Conservation (phyloP, 352 stramenopile species). For the Pythium apleroticum region DNA sequence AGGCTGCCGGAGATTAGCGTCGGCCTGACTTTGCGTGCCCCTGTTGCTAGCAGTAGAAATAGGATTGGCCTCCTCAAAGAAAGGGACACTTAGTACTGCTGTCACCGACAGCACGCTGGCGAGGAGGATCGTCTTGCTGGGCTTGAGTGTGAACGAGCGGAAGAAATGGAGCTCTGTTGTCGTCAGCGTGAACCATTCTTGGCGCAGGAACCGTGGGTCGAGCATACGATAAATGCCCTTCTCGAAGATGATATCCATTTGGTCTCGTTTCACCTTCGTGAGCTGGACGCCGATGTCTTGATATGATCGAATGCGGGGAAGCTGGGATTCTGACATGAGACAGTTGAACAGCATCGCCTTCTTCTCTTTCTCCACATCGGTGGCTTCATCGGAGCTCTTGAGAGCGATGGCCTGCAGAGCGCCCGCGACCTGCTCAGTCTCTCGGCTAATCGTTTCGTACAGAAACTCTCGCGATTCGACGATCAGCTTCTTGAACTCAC, state of each 20-base stretch:
- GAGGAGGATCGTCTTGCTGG: conserved; percentile 43
- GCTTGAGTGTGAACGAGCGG: conserved; percentile 54
- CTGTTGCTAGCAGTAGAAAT: neutral
- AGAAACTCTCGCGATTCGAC: conserved; percentile 67
- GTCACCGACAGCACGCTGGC: conserved; percentile 48
- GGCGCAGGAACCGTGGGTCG: conserved; percentile 49
- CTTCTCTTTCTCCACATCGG: conserved; percentile 27
- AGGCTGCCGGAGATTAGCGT: neutral
- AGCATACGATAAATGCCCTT: conserved; percentile 58
- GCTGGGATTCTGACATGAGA: conserved; percentile 45
- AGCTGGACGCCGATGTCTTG: conserved; percentile 68
- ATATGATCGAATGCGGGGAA: conserved; percentile 41
- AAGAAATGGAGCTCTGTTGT: conserved; percentile 62
- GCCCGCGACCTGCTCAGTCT: conserved; percentile 46
- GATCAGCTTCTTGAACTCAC: conserved; percentile 45
- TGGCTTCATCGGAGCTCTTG: conserved; percentile 6
- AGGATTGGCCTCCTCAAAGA: conserved; percentile 19
- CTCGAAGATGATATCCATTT: conserved; percentile 64
- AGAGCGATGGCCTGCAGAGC: conserved; percentile 44
- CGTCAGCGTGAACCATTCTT: conserved; percentile 74
- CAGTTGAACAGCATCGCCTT: conserved; percentile 60
- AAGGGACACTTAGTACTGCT: conserved; percentile 33
- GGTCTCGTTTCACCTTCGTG: conserved; percentile 42
- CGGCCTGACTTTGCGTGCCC: neutral
- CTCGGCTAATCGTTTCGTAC: conserved; percentile 63